Conservation (phyloP, 2,329 filamentous ascomycete species). For the Sporothrix protearum region DNA sequence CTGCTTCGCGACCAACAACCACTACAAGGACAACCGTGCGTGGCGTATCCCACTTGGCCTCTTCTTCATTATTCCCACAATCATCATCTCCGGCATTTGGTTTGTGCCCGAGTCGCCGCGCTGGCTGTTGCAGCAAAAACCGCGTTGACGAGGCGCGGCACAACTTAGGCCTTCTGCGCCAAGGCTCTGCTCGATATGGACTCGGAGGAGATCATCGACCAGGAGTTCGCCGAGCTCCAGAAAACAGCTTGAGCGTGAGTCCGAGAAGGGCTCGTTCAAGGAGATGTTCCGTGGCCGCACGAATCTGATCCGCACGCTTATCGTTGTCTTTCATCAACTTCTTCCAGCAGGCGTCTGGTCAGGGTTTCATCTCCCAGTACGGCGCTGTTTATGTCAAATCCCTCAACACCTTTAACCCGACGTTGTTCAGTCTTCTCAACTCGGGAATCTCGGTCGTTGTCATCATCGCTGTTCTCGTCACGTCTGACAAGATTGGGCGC, state of each 20-base stretch:
- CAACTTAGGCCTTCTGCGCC: constrained; percentile 20
- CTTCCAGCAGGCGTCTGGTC: constrained; percentile 22
- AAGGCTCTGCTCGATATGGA: constrained; percentile 9
- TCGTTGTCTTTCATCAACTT: constrained; percentile 18
- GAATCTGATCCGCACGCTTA: constrained; percentile 16
- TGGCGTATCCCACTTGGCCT: constrained; percentile 38
- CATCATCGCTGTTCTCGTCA: not conserved
- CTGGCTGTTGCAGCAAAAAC: constrained; percentile 20
- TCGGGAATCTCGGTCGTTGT: not conserved
- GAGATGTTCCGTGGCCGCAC: constrained; percentile 17
- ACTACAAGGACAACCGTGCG: constrained; percentile 32
- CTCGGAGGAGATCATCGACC: constrained; percentile 26
- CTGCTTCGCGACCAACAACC: constrained; percentile 34
- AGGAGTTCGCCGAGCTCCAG: constrained; percentile 24
- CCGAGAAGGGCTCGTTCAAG: not conserved
- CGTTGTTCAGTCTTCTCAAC: constrained; percentile 14
- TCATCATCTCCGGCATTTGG: constrained; percentile 13
- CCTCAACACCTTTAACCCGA: constrained; percentile 16
- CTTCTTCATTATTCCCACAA: constrained; percentile 26
- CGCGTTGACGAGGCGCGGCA: constrained; percentile 18
- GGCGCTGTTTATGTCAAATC: constrained; percentile 20
- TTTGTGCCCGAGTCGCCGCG: constrained; percentile 25
- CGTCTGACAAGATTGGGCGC: not conserved
- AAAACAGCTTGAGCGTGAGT: constrained; percentile 3
- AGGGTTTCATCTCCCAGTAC: constrained; percentile 21